These are phyloP conservation scores for Chaetoscypha palmicola DNA, from an alignment of 2,329 filamentous ascomycete genomes.

Conservation along the genomic window DNA sequence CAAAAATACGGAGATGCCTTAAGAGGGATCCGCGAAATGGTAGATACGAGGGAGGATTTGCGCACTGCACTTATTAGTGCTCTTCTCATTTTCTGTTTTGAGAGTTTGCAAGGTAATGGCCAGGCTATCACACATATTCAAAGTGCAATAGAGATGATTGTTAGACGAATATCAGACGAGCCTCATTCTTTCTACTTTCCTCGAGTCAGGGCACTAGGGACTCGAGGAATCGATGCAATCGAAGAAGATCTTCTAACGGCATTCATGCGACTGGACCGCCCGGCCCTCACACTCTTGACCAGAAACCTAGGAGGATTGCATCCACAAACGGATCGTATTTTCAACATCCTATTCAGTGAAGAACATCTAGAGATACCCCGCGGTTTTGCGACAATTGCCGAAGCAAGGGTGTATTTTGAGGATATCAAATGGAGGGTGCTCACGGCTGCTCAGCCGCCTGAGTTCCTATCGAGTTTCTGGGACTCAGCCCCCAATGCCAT, in stretches of 20 bases:
- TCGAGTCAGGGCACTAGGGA: conserved; percentile 5
- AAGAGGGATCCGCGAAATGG: conserved; percentile 14
- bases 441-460: neutral
- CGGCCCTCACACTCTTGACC: conserved; percentile 11
- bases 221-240: conserved; percentile 10
- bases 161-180: conserved; percentile 9
- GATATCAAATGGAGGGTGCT: conserved; percentile 10
- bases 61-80: conserved; percentile 19
- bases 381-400: conserved; percentile 7
- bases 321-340: conserved; percentile 7
- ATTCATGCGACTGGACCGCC: conserved; percentile 17
- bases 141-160: conserved; percentile 16
- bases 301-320: conserved; percentile 7
- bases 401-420: conserved; percentile 11
- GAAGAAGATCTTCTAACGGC: conserved; percentile 19
- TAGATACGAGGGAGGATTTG: conserved; percentile 12
- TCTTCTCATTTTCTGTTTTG: conserved; percentile 25
- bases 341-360: conserved; percentile 6
- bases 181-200: conserved; percentile 9
- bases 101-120: conserved; percentile 18
- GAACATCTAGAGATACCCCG: conserved; percentile 10
- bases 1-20: conserved; percentile 19
- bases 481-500: neutral
- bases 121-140: conserved; percentile 16
- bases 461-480: neutral